These are phyloP conservation scores for Penicillium sp. DNA, from an alignment of 2,329 filamentous ascomycete species.

Conservation along the genomic window DNA sequence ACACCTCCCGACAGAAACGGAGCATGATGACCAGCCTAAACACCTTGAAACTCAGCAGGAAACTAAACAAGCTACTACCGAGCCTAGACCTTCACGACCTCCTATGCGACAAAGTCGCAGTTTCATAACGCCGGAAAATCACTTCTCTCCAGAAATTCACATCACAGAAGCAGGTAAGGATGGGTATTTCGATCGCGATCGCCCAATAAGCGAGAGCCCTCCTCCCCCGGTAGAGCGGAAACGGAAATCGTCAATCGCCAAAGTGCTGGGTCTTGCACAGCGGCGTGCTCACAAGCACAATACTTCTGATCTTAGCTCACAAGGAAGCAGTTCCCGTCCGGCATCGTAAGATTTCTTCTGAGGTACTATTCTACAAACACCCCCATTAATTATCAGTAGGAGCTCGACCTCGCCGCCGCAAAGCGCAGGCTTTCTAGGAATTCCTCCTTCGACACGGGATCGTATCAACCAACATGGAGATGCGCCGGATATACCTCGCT, in stretches of 20 bases:
- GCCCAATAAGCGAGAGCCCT: slow-evolving; percentile 15
- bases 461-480: slow-evolving; percentile 24
- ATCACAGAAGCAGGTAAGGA: slow-evolving; percentile 28
- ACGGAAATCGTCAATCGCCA: slow-evolving; percentile 9
- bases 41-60: not conserved
- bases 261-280: slow-evolving; percentile 9
- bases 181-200: slow-evolving; percentile 20
- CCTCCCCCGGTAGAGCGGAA: slow-evolving; percentile 10
- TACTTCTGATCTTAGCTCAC: slow-evolving; percentile 19
- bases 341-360: slow-evolving; percentile 14
- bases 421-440: slow-evolving; percentile 24
- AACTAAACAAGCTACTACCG: not conserved
- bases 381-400: slow-evolving; percentile 1
- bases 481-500: slow-evolving; percentile 24
- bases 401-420: slow-evolving; percentile 18
- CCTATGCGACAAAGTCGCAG: slow-evolving; percentile 25
- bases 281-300: slow-evolving; percentile 11
- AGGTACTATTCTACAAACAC: not conserved
- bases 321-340: slow-evolving; percentile 15
- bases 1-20: slow-evolving; percentile 11
- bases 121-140: slow-evolving; percentile 17
- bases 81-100: slow-evolving; percentile 14
- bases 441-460: slow-evolving; percentile 26
- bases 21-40: slow-evolving; percentile 3
- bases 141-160: slow-evolving; percentile 29